Conservation (phyloP, 352 stramenopile species). For the Aphanomyces invadans region DNA sequence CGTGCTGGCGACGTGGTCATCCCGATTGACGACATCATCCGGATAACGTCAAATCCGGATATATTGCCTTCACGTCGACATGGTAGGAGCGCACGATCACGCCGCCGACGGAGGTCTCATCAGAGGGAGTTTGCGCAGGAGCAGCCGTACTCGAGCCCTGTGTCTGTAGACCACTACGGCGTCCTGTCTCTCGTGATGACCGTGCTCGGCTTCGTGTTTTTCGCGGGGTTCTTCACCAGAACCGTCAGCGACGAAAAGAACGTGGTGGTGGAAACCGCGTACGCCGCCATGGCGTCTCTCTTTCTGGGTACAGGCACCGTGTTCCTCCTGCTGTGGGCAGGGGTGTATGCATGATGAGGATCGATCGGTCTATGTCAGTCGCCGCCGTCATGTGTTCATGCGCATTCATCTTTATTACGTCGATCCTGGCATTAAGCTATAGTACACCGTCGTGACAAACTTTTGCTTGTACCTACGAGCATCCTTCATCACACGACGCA, state of each 20-base stretch:
- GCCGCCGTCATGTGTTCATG: not conserved
- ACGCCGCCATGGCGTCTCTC: conserved; percentile 57
- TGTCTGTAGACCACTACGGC: conserved; percentile 64
- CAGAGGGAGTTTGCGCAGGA: conserved; percentile 45
- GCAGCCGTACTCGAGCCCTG: conserved; percentile 73
- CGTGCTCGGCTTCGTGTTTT: conserved; percentile 63
- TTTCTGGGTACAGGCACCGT: conserved; percentile 75
- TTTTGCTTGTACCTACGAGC: conserved; percentile 92
- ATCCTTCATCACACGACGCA: not conserved
- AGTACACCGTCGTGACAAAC: conserved; percentile 98
- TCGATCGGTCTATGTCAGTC: not conserved
- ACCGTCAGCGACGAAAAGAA: conserved; percentile 73
- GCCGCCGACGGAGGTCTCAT: too few species aligned
- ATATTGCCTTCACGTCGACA: too few species aligned
- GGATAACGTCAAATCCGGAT: not conserved
- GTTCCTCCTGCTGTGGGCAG: conserved; percentile 82
- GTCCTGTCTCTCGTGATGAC: conserved; percentile 47
- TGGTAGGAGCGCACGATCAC: too few species aligned
- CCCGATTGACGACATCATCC: not conserved
- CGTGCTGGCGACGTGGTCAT: too few species aligned
- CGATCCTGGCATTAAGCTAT: conserved; percentile 86
- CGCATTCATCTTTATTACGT: conserved; percentile 38
- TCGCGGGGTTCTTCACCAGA: conserved; percentile 77
- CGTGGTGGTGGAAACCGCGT: conserved; percentile 50
- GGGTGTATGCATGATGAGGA: conserved; percentile 72